Evolutionary conservation across 2,329 filamentous ascomycete genomes (phyloP).

Genomic region (Kalmusia sp.): DNA sequence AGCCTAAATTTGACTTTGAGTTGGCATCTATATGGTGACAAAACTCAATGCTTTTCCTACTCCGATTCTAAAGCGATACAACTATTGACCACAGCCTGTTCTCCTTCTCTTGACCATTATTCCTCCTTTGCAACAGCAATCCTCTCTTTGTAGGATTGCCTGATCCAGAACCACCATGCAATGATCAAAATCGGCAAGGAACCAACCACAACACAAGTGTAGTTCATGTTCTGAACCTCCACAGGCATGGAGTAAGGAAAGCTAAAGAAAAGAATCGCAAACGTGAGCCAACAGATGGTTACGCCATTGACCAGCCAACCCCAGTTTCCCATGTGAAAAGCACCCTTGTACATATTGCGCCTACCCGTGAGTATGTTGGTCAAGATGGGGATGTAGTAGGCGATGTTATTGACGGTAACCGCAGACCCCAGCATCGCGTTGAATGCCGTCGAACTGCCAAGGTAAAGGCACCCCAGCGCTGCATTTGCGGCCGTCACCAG

Average conservation of each 20-base stretch:
- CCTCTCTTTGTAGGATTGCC: conserved; percentile 1
- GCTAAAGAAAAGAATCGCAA: conserved; percentile 17
- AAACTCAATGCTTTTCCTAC: no score
- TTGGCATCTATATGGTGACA: no score
- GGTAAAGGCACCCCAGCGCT: conserved; percentile 15
- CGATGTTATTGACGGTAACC: conserved; percentile 17
- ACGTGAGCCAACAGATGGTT: conserved; percentile 15
- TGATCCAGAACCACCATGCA: conserved; percentile 13
- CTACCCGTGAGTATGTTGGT: conserved; percentile 14
- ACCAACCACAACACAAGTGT: conserved; percentile 16
- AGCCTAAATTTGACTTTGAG: no score
- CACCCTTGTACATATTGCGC: conserved; percentile 16
- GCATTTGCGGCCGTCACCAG: conserved; percentile 14
- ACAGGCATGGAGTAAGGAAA: conserved; percentile 16
- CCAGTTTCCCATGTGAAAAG: conserved; percentile 14
- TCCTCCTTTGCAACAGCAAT: conserved; percentile 6
- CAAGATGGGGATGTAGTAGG: conserved; percentile 16
- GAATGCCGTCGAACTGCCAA: conserved; percentile 16
- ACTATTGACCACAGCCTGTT: no score
- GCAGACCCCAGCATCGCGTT: conserved; percentile 16
- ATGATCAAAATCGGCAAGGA: conserved; percentile 11
- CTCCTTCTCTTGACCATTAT: neutral
- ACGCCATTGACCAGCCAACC: conserved; percentile 14
- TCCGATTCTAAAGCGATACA: no score
- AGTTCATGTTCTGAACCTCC: conserved; percentile 12